phyloP scores from a whole-genome alignment of 306 rosid species.

The Abrus precatorius region DNA sequence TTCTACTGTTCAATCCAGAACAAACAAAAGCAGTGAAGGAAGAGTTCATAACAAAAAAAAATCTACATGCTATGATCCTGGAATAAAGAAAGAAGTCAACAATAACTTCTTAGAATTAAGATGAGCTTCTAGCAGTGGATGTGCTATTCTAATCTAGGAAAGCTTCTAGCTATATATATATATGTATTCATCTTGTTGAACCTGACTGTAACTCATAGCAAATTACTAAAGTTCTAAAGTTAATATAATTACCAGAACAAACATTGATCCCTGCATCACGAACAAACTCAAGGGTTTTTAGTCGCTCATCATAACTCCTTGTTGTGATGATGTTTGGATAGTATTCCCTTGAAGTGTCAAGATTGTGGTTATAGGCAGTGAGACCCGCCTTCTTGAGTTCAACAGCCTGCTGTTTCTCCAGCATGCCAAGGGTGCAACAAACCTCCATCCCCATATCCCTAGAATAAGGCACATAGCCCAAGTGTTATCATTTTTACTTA shows the following conservation, averaged over 20 bases:
- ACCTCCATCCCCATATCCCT: conserved; percentile 99
- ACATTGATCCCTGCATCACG: conserved; percentile 98
- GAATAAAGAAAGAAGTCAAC: not conserved
- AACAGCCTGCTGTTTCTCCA: conserved; percentile 90
- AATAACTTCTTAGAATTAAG: not conserved
- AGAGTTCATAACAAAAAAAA: conserved; percentile 1
- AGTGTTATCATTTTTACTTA: conserved; percentile 9
- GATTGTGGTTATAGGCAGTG: conserved; percentile 97
- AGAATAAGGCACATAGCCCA: conserved; percentile 37
- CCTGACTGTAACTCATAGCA: not conserved
- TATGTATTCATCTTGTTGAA: conserved; percentile 22
- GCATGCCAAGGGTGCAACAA: conserved; percentile 98
- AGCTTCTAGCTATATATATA: not conserved
- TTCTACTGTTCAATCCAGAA: conserved; percentile 17
- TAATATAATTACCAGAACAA: conserved; percentile 76
- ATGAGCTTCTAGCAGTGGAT: not conserved
- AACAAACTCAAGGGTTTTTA: conserved; percentile 86
- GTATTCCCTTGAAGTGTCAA: conserved; percentile 96
- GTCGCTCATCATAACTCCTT: conserved; percentile 92
- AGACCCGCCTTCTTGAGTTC: conserved; percentile 96
- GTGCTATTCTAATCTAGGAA: conserved; percentile 24
- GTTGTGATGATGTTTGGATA: conserved; percentile 95
- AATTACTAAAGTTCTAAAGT: conserved; percentile 13
- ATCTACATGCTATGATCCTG: conserved; percentile 13
- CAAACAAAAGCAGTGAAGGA: not conserved